Percentiles rank a stretch among this genome's conserved stretches.
phyloP scores from a whole-genome alignment of 2,329 filamentous ascomycete genomes.

The Thelonectria blattea region DNA sequence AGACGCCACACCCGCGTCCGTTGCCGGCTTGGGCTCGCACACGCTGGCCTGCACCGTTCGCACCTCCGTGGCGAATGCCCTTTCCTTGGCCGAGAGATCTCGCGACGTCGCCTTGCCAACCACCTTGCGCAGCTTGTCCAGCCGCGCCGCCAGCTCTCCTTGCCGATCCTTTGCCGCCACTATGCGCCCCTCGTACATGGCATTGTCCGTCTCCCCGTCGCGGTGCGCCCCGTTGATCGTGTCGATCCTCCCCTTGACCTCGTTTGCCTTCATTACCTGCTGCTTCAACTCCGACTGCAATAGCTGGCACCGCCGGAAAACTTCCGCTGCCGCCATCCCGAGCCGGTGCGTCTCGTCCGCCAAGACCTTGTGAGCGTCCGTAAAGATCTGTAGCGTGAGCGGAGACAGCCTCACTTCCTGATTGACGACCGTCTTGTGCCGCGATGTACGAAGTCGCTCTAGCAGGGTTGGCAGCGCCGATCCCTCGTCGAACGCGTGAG shows the following conservation, averaged over 20 bases:
- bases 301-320: constrained; percentile 73
- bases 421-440: constrained; percentile 65
- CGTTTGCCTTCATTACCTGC: constrained; percentile 70
- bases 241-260: constrained; percentile 71
- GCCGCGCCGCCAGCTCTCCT: constrained; percentile 60
- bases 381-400: constrained; percentile 73
- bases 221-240: constrained; percentile 58
- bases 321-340: constrained; percentile 72
- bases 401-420: constrained; percentile 74
- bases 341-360: constrained; percentile 72
- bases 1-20: constrained; percentile 33
- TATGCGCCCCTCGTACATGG: constrained; percentile 65
- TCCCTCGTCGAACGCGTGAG: constrained; percentile 63
- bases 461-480: constrained; percentile 63
- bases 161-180: constrained; percentile 61
- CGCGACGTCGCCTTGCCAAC: constrained; percentile 50
- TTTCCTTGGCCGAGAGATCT: constrained; percentile 53
- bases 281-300: constrained; percentile 71
- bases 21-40: constrained; percentile 41
- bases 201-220: constrained; percentile 59
- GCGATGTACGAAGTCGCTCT: constrained; percentile 62
- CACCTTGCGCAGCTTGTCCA: constrained; percentile 62
- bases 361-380: constrained; percentile 74
- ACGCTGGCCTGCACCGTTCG: constrained; percentile 62
- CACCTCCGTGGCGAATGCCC: constrained; percentile 54